phyloP scores from a whole-genome alignment of 805 yeast genomes.

The Torulaspora quercuum region DNA sequence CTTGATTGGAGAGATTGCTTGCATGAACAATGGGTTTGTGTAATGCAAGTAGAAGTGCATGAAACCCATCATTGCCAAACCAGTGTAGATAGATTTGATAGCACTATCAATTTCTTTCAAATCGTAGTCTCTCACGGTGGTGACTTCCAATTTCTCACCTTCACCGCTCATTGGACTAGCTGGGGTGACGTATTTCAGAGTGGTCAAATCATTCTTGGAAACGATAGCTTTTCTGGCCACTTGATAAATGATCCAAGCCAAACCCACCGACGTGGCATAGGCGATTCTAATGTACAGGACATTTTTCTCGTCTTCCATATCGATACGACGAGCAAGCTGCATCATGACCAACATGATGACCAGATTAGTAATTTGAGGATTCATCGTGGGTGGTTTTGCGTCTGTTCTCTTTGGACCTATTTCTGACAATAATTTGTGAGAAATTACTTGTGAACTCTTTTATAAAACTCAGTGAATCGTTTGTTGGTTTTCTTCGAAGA shows the following conservation, averaged over 20 bases:
- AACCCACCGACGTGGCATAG: conserved; percentile 61
- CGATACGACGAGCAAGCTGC: conserved; percentile 87
- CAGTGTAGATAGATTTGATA: conserved; percentile 79
- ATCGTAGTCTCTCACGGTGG: conserved; percentile 94
- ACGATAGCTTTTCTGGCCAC: conserved; percentile 57
- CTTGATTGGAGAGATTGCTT: conserved; percentile 86
- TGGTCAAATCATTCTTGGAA: conserved; percentile 83
- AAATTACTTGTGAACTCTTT: too few relatives aligned
- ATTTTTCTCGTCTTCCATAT: conserved; percentile 78
- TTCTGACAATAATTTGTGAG: too few relatives aligned
- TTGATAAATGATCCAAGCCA: conserved; percentile 65
- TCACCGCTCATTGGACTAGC: conserved; percentile 76
- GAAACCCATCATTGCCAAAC: conserved; percentile 95
- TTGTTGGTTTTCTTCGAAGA: too few relatives aligned
- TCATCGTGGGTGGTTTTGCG: conserved; percentile 46
- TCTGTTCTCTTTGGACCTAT: too few relatives aligned
- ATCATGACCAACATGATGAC: conserved; percentile 92
- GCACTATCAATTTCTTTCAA: conserved; percentile 76
- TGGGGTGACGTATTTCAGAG: conserved; percentile 85
- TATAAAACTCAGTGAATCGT: too few relatives aligned
- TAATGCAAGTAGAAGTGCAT: conserved; percentile 97
- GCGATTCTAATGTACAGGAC: conserved; percentile 71
- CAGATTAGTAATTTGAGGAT: conserved; percentile 83
- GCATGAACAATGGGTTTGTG: conserved; percentile 96
- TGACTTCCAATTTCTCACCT: conserved; percentile 68